Base-by-base conservation (phyloP, 2,329 filamentous ascomycete species). In the Aspergillus tamarii region DNA sequence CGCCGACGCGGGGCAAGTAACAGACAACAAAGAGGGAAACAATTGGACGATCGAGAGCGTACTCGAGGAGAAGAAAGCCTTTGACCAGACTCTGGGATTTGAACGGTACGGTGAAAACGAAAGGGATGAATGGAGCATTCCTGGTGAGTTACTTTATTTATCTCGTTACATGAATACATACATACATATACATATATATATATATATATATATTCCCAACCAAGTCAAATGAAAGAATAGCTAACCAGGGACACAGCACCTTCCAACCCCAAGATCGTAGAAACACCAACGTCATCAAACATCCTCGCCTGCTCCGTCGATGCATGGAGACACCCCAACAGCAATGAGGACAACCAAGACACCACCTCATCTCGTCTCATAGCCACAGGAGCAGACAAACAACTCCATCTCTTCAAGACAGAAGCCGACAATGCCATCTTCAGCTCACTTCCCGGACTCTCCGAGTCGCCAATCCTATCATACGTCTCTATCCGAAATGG, bases 61-160 rank as follows among this genome's bases (percentile, higher is more conserved):
- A n/a, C 77, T 89, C 9, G 81, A 87, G 56, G 87, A 89, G 74
- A 89, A 89, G 76, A 83, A 81, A 69, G 78, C 77, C 0, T 89
- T 85, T 67, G 87, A 89, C 69, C 72, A 85, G 14, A 85, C 79
- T 61, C 72, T 84, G 30, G 79, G 77, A 3, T 88, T 87, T 65
- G 87, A 89, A 70, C 86, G 85, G 70, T 73, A 85, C 54, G 83
- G 81, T 7, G 64, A 81, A n/a, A 79, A 79, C 21, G 74, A 72
- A 16, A 70, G 70, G n/a, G 70, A 69, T 60, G 69, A 72, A 46
- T 88, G 86, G 86, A 78, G 64, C 19, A 61, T 71, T 26, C 82
- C 83, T 65, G 80, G 84, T 85, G 66, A 50, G 45, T 55, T 9
- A 21, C 7, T 4, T 28, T 19, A 9, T 11, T 26, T 10, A 53